These are phyloP conservation scores for Parastagonospora avenae DNA, from an alignment of 2,329 filamentous ascomycete genomes.

Conservation along the genomic window DNA sequence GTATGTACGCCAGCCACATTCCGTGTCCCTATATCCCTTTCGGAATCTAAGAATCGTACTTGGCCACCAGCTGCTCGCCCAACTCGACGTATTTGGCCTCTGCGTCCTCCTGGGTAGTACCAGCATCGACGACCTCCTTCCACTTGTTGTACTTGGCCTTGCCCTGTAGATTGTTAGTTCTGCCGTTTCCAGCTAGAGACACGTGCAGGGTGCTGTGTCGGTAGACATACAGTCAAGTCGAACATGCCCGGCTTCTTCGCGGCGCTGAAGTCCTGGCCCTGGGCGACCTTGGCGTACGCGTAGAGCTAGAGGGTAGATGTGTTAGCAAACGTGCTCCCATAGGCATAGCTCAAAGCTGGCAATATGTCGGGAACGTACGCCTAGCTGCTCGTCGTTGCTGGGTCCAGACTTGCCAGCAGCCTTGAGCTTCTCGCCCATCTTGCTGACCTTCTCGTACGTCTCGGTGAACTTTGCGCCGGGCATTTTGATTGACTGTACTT, in stretches of 20 bases:
- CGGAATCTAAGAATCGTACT: conserved; percentile 62
- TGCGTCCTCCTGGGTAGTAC: conserved; percentile 66
- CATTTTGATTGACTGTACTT: conserved; percentile 20
- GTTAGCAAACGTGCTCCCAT: conserved; percentile 2
- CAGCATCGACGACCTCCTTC: conserved; percentile 71
- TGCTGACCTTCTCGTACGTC: conserved; percentile 37
- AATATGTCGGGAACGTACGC: conserved; percentile 44
- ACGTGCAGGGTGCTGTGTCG: neutral
- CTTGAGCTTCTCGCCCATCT: conserved; percentile 40
- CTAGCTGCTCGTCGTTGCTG: conserved; percentile 53
- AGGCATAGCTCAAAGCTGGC: neutral
- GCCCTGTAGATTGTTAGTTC: conserved; percentile 57
- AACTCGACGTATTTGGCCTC: conserved; percentile 77
- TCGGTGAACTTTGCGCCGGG: conserved; percentile 38
- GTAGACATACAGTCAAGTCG: conserved; percentile 65
- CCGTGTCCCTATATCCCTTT: no score
- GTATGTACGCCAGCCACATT: no score
- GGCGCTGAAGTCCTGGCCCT: conserved; percentile 46
- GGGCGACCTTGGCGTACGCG: conserved; percentile 53
- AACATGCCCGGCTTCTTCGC: conserved; percentile 67
- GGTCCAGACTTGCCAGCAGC: conserved; percentile 30
- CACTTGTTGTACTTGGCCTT: conserved; percentile 83
- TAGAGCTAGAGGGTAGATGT: conserved; percentile 52
- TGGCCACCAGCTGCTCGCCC: conserved; percentile 72
- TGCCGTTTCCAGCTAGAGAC: neutral